Evolutionary conservation across 2,329 filamentous ascomycete species (phyloP).

Genomic region (Thermoascus crustaceus): DNA sequence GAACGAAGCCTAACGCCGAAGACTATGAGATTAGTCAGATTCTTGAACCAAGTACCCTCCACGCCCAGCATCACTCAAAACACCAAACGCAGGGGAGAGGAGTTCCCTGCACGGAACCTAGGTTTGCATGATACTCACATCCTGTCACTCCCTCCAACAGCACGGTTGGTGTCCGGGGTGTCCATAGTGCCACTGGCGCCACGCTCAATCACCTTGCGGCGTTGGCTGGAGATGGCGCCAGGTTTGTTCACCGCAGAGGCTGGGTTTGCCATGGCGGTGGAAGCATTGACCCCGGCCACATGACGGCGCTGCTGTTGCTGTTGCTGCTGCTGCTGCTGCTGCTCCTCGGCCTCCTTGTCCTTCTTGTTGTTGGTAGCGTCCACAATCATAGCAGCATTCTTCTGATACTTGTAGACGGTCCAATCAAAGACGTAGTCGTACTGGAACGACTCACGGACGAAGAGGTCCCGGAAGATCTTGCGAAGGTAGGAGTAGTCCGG

Average conservation of each 20-base stretch:
- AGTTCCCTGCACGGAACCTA: conserved; percentile 79
- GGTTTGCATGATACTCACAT: conserved; percentile 84
- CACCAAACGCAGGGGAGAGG: conserved; percentile 69
- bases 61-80: conserved; percentile 67
- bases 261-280: conserved; percentile 44
- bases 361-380: conserved; percentile 64
- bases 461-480: conserved; percentile 99
- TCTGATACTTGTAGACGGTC: conserved; percentile 99
- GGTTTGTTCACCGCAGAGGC: conserved; percentile 57
- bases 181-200: conserved; percentile 49
- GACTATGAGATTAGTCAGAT: conserved; percentile 74
- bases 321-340: conserved; percentile 40
- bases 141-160: conserved; percentile 75
- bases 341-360: conserved; percentile 69
- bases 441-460: conserved; percentile 98
- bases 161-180: conserved; percentile 64
- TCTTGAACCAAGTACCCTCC: conserved; percentile 63
- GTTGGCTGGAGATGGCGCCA: conserved; percentile 63
- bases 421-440: conserved; percentile 99
- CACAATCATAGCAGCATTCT: conserved; percentile 92
- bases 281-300: conserved; percentile 58
- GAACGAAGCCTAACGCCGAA: conserved; percentile 80
- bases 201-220: conserved; percentile 76
- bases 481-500: conserved; percentile 98
- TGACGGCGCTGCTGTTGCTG: conserved; percentile 44